Evolutionary conservation across 495 filamentous ascomycete species (phyloP).

Genomic region (Monascus purpureus): DNA sequence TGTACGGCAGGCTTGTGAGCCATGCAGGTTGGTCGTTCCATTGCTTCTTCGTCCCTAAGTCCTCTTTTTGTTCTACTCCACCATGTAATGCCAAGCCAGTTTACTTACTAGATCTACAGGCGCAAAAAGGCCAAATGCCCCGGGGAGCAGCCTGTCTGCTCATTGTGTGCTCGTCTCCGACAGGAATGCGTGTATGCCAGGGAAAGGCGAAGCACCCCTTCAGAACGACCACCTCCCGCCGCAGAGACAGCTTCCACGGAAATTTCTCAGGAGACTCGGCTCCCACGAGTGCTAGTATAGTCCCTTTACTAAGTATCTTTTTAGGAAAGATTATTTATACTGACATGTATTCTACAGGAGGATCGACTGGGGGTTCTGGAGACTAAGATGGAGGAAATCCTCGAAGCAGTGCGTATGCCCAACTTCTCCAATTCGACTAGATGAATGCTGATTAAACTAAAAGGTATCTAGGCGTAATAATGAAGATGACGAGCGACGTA

Average conservation of each 20-base stretch:
- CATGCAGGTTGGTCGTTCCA: constrained; percentile 31
- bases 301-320: not conserved
- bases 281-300: constrained; percentile 10
- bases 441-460: too few relatives aligned
- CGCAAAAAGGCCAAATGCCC: constrained; percentile 37
- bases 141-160: constrained; percentile 34
- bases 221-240: not conserved
- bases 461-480: constrained; percentile 2
- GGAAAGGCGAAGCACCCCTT: constrained; percentile 16
- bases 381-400: constrained; percentile 23
- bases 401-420: constrained; percentile 16
- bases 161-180: constrained; percentile 27
- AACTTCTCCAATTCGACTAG: too few relatives aligned
- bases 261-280: constrained; percentile 3
- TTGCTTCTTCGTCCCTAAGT: not conserved
- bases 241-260: constrained; percentile 5
- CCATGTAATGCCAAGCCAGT: too few relatives aligned
- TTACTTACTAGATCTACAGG: too few relatives aligned
- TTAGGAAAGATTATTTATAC: not conserved
- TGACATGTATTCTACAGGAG: constrained; percentile 14
- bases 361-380: constrained; percentile 26
- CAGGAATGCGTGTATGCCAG: constrained; percentile 29
- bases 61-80: constrained; percentile 3
- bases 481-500: constrained; percentile 4
- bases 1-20: constrained; percentile 33